Percentiles rank a stretch among this genome's conserved stretches.
These are phyloP conservation scores for Fusarium dimerum DNA, from an alignment of 2,329 filamentous ascomycete species.

Conservation along the genomic window DNA sequence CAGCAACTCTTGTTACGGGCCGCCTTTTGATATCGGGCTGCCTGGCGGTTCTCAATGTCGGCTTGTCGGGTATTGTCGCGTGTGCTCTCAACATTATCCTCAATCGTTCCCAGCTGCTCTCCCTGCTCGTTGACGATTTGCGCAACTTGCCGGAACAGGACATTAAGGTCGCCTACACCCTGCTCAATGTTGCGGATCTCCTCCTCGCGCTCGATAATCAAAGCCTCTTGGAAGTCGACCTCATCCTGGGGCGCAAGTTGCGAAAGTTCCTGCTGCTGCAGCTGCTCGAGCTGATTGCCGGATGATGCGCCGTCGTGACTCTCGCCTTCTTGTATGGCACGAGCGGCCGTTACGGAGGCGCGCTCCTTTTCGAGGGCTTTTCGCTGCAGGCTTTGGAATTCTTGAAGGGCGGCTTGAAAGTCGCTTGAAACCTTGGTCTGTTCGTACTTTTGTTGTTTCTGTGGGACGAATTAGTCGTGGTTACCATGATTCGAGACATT, in stretches of 20 bases:
- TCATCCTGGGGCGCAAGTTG: constrained; percentile 89
- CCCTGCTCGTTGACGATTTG: constrained; percentile 96
- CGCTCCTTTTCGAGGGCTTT: constrained; percentile 90
- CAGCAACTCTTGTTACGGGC: constrained; percentile 95
- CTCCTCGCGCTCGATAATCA: constrained; percentile 94
- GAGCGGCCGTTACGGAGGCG: constrained; percentile 79
- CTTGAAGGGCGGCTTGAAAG: constrained; percentile 83
- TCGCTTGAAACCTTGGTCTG: constrained; percentile 94
- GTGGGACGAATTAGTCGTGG: constrained; percentile 13
- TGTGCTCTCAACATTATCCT: constrained; percentile 83
- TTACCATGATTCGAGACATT: constrained; percentile 4
- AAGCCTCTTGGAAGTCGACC: constrained; percentile 93
- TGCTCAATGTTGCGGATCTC: constrained; percentile 98
- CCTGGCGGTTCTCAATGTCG: constrained; percentile 80
- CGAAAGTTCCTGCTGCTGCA: constrained; percentile 66
- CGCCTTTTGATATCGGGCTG: constrained; percentile 91
- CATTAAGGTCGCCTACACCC: constrained; percentile 91
- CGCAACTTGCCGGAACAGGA: constrained; percentile 96
- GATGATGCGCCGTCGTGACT: constrained; percentile 31
- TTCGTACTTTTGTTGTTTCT: constrained; percentile 95
- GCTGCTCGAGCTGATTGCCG: constrained; percentile 51
- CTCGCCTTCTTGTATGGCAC: constrained; percentile 72
- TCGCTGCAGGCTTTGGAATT: constrained; percentile 92
- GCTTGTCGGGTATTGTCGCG: constrained; percentile 81
- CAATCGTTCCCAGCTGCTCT: constrained; percentile 82